Conservation (phyloP, 1,284 basidiomycete genomes). For the Mycena sp. region DNA sequence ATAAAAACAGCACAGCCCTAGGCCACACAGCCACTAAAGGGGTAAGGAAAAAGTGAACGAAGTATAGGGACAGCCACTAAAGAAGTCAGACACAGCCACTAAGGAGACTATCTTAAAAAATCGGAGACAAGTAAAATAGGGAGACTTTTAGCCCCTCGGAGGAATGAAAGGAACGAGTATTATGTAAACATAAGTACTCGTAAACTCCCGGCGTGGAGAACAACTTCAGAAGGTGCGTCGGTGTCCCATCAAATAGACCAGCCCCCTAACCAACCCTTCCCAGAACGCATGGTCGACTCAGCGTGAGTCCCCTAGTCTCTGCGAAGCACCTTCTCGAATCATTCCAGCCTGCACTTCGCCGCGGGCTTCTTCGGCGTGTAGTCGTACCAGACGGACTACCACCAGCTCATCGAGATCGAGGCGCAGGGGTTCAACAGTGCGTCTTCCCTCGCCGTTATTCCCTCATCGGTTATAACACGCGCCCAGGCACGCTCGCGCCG, state of each 20-base stretch:
- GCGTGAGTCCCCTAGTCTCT: slow-evolving; percentile 36
- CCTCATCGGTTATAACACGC: not conserved
- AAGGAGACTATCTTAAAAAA: too few relatives aligned
- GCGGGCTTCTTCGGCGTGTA: slow-evolving; percentile 72
- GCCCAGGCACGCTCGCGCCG: slow-evolving; percentile 59
- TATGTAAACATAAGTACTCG: too few relatives aligned
- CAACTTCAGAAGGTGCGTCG: slow-evolving; percentile 62
- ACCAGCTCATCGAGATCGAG: slow-evolving; percentile 64
- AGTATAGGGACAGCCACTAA: too few relatives aligned
- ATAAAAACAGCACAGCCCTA: too few relatives aligned
- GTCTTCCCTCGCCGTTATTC: not conserved
- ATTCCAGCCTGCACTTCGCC: slow-evolving; percentile 64
- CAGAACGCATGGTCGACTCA: slow-evolving; percentile 62
- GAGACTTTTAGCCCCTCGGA: too few relatives aligned
- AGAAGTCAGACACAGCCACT: too few relatives aligned
- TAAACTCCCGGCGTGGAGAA: slow-evolving; percentile 69
- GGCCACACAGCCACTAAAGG: too few relatives aligned
- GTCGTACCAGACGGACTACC: slow-evolving; percentile 53
- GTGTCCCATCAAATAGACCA: not conserved
- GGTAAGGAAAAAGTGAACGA: too few relatives aligned
- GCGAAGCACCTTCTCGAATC: slow-evolving; percentile 49
- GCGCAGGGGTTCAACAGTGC: slow-evolving; percentile 57
- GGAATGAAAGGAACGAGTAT: too few relatives aligned
- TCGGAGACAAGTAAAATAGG: too few relatives aligned
- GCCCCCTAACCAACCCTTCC: not conserved